Conservation (phyloP, 2,329 filamentous ascomycete species). For the Exophiala sp. region DNA sequence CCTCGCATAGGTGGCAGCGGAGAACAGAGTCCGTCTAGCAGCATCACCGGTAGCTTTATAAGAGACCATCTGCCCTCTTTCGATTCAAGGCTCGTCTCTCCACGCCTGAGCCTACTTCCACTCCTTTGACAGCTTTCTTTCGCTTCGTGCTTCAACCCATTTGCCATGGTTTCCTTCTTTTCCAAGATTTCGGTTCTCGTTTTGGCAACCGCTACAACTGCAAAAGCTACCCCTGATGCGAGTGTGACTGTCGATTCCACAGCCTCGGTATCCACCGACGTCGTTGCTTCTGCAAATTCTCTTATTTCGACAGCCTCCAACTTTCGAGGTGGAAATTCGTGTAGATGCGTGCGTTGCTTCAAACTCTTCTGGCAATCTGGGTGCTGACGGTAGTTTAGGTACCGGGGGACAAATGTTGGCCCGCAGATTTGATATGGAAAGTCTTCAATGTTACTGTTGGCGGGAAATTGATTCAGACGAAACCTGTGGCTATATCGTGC, state of each 20-base stretch:
- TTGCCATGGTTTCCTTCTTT: not conserved
- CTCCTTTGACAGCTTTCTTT: not conserved
- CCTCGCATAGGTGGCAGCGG: not conserved
- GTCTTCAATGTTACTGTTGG: conserved; percentile 33
- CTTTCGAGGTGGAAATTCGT: not conserved
- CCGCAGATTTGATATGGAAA: conserved; percentile 30
- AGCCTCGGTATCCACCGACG: conserved; percentile 1
- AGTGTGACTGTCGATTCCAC: not conserved
- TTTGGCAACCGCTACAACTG: not conserved
- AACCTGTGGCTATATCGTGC: conserved; percentile 34
- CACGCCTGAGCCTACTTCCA: not conserved
- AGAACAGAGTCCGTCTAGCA: not conserved
- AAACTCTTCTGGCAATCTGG: not conserved
- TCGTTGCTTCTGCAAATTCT: conserved; percentile 4
- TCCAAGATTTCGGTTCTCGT: not conserved
- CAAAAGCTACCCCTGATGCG: not conserved
- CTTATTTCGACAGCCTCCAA: not conserved
- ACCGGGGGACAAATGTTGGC: conserved; percentile 35
- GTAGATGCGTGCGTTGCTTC: conserved; percentile 3
- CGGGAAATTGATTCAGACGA: conserved; percentile 33
- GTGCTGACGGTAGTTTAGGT: conserved; percentile 14
- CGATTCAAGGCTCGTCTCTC: not conserved
- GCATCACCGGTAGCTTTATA: not conserved
- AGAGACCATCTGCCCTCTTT: not conserved
- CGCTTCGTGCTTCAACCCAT: not conserved